A percentile compares a stretch with the other conserved stretches of the same genome.
These are phyloP conservation scores for Phycomyces blakesleeanus DNA, from an alignment of 192 early-diverging fungal genomes.

Conservation along the genomic window DNA sequence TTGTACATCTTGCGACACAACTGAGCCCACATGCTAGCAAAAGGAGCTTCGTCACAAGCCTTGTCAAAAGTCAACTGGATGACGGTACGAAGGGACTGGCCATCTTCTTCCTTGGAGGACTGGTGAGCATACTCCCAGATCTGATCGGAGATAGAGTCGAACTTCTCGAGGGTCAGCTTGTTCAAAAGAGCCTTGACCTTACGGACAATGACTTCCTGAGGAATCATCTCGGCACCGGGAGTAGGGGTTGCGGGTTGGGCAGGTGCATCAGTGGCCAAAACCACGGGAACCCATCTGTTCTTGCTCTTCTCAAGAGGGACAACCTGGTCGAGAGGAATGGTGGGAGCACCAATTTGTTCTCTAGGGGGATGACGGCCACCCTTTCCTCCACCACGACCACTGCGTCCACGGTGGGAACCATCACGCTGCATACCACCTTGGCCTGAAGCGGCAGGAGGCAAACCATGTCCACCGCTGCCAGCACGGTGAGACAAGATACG, in stretches of 20 bases:
- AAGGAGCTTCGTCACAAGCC: constrained; percentile 91
- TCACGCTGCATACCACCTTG: constrained; percentile 51
- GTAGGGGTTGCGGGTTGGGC: constrained; percentile 38
- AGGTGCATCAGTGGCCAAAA: neutral
- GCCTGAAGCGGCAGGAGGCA: constrained; percentile 3
- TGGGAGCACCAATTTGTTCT: constrained; percentile 42
- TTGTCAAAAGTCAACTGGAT: constrained; percentile 91
- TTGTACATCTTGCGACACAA: constrained; percentile 83
- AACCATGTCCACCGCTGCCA: constrained; percentile 47
- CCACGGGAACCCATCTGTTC: constrained; percentile 74
- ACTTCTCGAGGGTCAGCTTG: constrained; percentile 96
- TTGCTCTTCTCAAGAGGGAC: constrained; percentile 79
- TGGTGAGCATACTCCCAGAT: constrained; percentile 77
- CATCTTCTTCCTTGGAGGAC: constrained; percentile 61
- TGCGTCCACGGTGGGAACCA: constrained; percentile 45
- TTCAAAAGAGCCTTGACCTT: constrained; percentile 90
- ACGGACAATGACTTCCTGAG: constrained; percentile 61
- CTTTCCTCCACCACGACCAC: constrained; percentile 51
- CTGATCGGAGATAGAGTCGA: constrained; percentile 80
- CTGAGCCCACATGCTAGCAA: constrained; percentile 84
- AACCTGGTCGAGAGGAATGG: constrained; percentile 56
- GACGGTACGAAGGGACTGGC: constrained; percentile 72
- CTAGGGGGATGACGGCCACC: constrained; percentile 34
- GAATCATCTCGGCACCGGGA: constrained; percentile 27
- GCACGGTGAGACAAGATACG: constrained; percentile 41